Base-by-base conservation (phyloP, 345 rosid species). In the Lenwebbia sp. region DNA sequence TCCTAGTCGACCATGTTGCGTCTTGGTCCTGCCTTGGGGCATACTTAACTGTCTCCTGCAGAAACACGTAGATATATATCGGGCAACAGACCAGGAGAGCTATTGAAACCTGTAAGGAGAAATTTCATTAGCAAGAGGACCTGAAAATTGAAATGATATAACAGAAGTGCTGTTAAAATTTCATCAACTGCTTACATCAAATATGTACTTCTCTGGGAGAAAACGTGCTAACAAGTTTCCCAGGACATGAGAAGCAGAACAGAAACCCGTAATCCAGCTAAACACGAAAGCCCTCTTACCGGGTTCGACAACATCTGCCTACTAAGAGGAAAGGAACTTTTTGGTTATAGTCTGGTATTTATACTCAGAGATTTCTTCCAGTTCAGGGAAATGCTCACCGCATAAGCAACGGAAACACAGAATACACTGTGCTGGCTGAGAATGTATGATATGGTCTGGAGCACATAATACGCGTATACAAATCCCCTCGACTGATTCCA, bases 351-450 rank as follows among this genome's bases (percentile, higher is more conserved):
- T 83, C 60, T 11, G 26, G n/a, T 53, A 83, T 30, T n/a, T n/a
- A 8, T n/a, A 21, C n/a, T 11, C 58, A 41, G 25, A 5, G 47
- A 44, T 83, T 50, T 52, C 62, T 82, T 28, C 53, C 44, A 78
- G 50, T 40, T 26, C 41, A 82, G 52, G 30, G 10, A 60, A 44
- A 54, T 54, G 33, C 92, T 88, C 90, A 93, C 95, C 76, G 90
- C 93, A 81, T 91, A 93, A 70, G 93, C 92, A 88, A 93, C 88
- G 22, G 92, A 86, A 82, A 93, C 87, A 87, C 92, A 92, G 88
- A 92, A 91, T 84, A 93, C 86, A 83, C 93, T 93, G 82, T 93
- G 93, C 87, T 92, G 95, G 58, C 93, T 91, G 85, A 92, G 85
- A 84, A 93, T 91, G 84, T 87, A 89, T 12, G 95, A 91, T 82